Conservation (phyloP, 2,329 filamentous ascomycete genomes). For the Macrophomina pseudophaseolina region DNA sequence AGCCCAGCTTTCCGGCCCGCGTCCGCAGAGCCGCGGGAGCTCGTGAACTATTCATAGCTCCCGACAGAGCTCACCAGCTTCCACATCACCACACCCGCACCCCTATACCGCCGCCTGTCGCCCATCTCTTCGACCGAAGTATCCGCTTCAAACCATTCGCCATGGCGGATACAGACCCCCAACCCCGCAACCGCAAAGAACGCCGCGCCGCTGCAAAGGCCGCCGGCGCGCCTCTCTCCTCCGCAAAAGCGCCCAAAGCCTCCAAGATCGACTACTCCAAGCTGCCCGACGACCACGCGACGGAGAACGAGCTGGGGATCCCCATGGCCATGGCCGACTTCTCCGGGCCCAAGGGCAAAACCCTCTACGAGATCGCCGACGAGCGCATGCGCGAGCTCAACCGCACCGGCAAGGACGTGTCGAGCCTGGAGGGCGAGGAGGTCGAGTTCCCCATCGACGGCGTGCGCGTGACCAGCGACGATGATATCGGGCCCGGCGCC, state of each 20-base stretch:
- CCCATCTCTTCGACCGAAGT: too few relatives aligned
- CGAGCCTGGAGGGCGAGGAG: slow-evolving; percentile 19
- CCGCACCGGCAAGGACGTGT: slow-evolving; percentile 54
- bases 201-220: slow-evolving; percentile 49
- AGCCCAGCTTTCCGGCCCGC: slow-evolving; percentile 4
- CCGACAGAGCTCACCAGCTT: neutral
- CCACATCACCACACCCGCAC: neutral
- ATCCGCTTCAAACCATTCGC: neutral
- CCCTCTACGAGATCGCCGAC: slow-evolving; percentile 74
- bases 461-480: slow-evolving; percentile 37
- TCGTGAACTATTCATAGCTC: slow-evolving; percentile 3
- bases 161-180: slow-evolving; percentile 10
- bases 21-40: neutral
- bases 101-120: neutral
- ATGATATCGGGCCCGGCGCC: slow-evolving; percentile 52
- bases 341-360: slow-evolving; percentile 61
- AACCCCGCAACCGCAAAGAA: slow-evolving; percentile 51
- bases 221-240: slow-evolving; percentile 31
- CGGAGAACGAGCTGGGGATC: slow-evolving; percentile 43
- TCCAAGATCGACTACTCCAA: slow-evolving; percentile 47
- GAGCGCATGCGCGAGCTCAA: slow-evolving; percentile 57
- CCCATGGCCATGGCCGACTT: slow-evolving; percentile 68
- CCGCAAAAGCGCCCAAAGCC: slow-evolving; percentile 29
- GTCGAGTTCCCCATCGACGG: slow-evolving; percentile 27
- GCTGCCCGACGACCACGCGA: slow-evolving; percentile 29